Evolutionary conservation across 306 rosid species (phyloP).

Genomic region (Rosa persica): DNA sequence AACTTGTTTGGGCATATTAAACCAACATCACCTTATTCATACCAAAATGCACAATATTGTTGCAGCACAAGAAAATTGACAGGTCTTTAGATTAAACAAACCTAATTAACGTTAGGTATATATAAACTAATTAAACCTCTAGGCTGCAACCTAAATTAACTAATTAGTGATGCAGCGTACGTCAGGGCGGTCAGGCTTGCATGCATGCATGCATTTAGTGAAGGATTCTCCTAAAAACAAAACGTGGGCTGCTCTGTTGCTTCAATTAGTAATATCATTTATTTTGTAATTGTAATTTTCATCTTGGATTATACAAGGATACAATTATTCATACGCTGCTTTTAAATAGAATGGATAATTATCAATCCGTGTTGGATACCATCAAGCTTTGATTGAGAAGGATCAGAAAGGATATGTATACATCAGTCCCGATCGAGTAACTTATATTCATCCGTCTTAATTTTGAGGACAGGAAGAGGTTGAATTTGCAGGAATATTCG

Average conservation of each 20-base stretch:
- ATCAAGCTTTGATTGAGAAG: not conserved
- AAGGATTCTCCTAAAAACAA: too few relatives aligned
- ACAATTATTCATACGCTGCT: not conserved
- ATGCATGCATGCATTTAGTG: not conserved
- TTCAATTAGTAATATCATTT: not conserved
- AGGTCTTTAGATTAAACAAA: not conserved
- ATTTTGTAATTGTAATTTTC: not conserved
- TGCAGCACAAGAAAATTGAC: not conserved
- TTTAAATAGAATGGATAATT: not conserved
- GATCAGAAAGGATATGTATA: not conserved
- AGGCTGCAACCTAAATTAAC: not conserved
- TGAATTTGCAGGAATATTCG: not conserved
- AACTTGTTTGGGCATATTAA: not conserved
- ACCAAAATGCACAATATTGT: not conserved
- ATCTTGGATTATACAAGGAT: not conserved
- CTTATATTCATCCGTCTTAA: not conserved
- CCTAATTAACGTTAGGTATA: not conserved
- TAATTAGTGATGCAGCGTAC: not conserved
- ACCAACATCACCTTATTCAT: not conserved
- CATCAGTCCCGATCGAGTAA: not conserved
- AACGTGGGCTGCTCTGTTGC: conserved; percentile 13
- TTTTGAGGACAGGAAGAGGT: not conserved
- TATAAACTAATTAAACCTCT: not conserved
- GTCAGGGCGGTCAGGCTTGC: conserved; percentile 11
- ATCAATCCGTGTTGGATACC: not conserved